Evolutionary conservation across 441 rosid genomes (phyloP).

Genomic region (Biscutella auriculata): DNA sequence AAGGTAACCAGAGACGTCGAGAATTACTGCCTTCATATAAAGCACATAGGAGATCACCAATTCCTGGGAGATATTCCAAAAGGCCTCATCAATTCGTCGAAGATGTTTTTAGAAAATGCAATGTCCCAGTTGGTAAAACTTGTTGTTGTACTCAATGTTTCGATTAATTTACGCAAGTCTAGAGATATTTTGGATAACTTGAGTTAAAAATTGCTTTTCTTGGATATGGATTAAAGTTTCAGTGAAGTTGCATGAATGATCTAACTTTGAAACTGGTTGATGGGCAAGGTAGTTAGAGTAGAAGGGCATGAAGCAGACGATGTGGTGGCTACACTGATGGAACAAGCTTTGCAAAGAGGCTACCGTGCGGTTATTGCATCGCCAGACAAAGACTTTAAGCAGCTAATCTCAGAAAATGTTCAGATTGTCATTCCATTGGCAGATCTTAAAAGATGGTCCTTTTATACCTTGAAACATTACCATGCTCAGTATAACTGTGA

Average conservation of each 20-base stretch:
- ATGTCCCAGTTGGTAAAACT: constrained; percentile 62
- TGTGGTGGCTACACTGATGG: constrained; percentile 67
- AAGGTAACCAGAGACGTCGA: constrained; percentile 54
- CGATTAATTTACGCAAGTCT: neutral
- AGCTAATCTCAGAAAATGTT: constrained; percentile 76
- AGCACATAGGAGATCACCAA: constrained; percentile 49
- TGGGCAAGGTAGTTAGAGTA: constrained; percentile 51
- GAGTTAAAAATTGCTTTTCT: too few relatives aligned
- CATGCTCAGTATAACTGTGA: constrained; percentile 65
- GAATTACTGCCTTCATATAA: constrained; percentile 70
- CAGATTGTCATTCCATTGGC: constrained; percentile 71
- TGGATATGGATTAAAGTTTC: neutral
- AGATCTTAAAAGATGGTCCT: constrained; percentile 75
- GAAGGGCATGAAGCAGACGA: constrained; percentile 86
- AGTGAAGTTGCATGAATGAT: constrained; percentile 2
- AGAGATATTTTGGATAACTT: neutral
- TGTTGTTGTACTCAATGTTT: constrained; percentile 4
- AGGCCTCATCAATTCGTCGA: constrained; percentile 32
- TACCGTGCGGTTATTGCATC: constrained; percentile 66
- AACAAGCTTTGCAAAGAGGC: constrained; percentile 57
- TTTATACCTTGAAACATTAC: constrained; percentile 72
- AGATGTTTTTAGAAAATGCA: constrained; percentile 62
- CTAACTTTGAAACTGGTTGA: neutral
- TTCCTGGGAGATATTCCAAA: constrained; percentile 26
- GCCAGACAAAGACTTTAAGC: constrained; percentile 95